phyloP scores from a whole-genome alignment of 768 basidiomycete genomes.

The Boletus fagicola region DNA sequence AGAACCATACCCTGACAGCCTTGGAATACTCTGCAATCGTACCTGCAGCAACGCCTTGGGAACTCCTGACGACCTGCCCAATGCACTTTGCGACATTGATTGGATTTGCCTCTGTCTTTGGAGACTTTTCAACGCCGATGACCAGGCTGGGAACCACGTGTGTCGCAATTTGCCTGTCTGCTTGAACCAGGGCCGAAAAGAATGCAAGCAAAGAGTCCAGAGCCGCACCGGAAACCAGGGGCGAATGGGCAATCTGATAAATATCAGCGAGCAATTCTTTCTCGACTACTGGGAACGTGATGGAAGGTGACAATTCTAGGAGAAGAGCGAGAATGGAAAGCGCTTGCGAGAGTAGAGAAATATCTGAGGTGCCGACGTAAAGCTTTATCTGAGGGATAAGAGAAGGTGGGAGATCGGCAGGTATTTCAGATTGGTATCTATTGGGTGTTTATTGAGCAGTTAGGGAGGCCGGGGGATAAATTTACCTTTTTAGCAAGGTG shows the following conservation, averaged over 20 bases:
- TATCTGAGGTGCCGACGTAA: conserved; percentile 74
- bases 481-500: conserved; percentile 65
- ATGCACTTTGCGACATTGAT: conserved; percentile 83
- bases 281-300: conserved; percentile 77
- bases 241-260: conserved; percentile 74
- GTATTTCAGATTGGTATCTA: conserved; percentile 49
- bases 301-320: conserved; percentile 60
- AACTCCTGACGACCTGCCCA: conserved; percentile 73
- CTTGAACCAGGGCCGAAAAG: conserved; percentile 77
- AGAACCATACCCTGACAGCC: conserved; percentile 59
- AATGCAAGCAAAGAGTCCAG: conserved; percentile 83
- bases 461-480: neutral
- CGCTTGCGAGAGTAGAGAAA: conserved; percentile 73
- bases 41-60: conserved; percentile 71
- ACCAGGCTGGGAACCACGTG: conserved; percentile 79
- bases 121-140: conserved; percentile 60
- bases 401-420: conserved; percentile 54
- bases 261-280: conserved; percentile 60
- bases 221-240: conserved; percentile 70
- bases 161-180: conserved; percentile 79
- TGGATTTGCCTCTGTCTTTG: conserved; percentile 52
- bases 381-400: conserved; percentile 73
- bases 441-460: neutral
- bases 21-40: conserved; percentile 85
- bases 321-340: conserved; percentile 65